Conservation (phyloP, 768 basidiomycete species). For the Paxillus rubicundulus region DNA sequence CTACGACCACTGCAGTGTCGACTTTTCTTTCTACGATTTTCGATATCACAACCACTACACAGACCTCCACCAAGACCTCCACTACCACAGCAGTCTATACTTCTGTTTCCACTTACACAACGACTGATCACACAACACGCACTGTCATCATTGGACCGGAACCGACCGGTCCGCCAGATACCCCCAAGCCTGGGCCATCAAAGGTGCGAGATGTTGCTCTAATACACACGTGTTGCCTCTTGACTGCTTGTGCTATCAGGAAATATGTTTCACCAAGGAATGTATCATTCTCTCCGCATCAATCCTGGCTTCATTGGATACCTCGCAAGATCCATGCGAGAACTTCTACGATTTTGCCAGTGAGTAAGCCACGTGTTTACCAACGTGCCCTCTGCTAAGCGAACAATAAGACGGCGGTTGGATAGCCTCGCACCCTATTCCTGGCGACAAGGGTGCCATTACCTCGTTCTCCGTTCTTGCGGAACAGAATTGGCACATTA, state of each 20-base stretch:
- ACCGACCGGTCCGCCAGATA: constrained; percentile 41
- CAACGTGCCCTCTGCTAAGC: constrained; percentile 4
- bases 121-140: constrained; percentile 35
- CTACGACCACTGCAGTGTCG: constrained; percentile 34
- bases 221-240: neutral
- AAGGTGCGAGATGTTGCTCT: constrained; percentile 39
- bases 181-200: constrained; percentile 57
- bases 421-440: constrained; percentile 78
- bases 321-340: constrained; percentile 86
- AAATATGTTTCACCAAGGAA: constrained; percentile 68
- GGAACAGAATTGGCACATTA: constrained; percentile 73
- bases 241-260: constrained; percentile 36
- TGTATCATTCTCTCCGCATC: constrained; percentile 84
- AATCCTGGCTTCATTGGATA: constrained; percentile 79
- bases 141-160: constrained; percentile 43
- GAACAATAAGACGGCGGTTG: constrained; percentile 74
- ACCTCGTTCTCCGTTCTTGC: constrained; percentile 72
- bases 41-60: constrained; percentile 36
- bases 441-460: constrained; percentile 75
- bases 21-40: constrained; percentile 31
- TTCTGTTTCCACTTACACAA: constrained; percentile 38
- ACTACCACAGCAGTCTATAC: constrained; percentile 39
- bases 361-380: constrained; percentile 40
- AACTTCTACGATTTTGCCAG: constrained; percentile 93
- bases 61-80: constrained; percentile 41